A percentile compares a stretch with the other conserved stretches of the same genome.
Evolutionary conservation across 768 basidiomycete genomes (phyloP).

Genomic region (Mrakia frigida): DNA sequence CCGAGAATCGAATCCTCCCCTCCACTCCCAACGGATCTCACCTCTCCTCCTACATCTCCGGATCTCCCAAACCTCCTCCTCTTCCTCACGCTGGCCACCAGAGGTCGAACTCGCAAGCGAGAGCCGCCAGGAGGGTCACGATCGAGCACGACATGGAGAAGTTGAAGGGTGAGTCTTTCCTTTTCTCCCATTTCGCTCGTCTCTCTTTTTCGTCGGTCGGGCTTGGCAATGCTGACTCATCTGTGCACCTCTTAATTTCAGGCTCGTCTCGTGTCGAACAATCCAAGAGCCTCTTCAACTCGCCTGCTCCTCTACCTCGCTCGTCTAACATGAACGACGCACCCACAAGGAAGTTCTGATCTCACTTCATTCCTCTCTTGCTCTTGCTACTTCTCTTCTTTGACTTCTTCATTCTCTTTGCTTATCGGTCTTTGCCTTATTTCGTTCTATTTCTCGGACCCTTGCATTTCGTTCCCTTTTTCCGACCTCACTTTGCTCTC

Average conservation of each 20-base stretch:
- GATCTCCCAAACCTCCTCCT: slow-evolving; percentile 23
- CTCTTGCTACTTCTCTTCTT: background rate
- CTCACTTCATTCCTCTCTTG: no score
- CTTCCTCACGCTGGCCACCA: slow-evolving; percentile 25
- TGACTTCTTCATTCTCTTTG: background rate
- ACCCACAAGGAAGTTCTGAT: background rate
- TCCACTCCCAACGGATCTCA: background rate
- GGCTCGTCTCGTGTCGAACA: background rate
- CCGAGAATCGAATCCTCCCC: background rate
- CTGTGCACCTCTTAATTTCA: background rate
- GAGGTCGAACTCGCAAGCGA: slow-evolving; percentile 17
- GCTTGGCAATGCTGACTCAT: no score
- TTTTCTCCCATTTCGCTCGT: no score
- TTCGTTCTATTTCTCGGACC: no score
- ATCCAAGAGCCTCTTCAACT: background rate
- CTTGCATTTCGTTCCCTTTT: no score
- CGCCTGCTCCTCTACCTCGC: background rate
- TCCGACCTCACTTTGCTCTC: no score
- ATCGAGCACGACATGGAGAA: slow-evolving; percentile 27
- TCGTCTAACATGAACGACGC: background rate
- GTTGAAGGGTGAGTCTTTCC: slow-evolving; percentile 22
- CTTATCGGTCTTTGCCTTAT: background rate
- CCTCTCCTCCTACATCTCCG: slow-evolving; percentile 2
- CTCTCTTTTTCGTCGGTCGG: no score
- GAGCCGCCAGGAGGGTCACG: slow-evolving; percentile 17